Evolutionary conservation across 441 rosid species (phyloP).

Genomic region (Arabidopsis lyrata): DNA sequence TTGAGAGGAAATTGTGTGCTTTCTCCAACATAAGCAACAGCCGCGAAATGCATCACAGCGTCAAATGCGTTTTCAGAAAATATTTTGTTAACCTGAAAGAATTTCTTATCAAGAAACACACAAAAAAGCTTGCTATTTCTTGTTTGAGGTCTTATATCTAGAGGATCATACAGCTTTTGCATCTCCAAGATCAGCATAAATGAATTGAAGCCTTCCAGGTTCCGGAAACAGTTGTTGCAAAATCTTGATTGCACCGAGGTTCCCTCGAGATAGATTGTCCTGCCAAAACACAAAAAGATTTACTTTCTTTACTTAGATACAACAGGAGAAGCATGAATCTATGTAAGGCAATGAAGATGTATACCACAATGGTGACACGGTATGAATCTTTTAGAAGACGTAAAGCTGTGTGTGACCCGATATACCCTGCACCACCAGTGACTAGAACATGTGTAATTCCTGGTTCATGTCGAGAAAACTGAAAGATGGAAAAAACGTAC

Average conservation of each 20-base stretch:
- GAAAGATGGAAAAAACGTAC: conserved; percentile 18
- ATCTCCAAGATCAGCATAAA: conserved; percentile 89
- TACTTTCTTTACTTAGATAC: neutral
- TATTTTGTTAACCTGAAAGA: conserved; percentile 57
- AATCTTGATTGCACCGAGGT: conserved; percentile 82
- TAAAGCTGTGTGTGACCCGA: conserved; percentile 92
- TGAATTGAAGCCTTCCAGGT: conserved; percentile 91
- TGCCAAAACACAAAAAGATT: conserved; percentile 45
- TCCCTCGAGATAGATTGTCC: conserved; percentile 98
- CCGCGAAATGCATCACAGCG: conserved; percentile 74
- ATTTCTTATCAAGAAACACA: conserved; percentile 37
- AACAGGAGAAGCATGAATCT: neutral
- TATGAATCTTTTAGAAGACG: conserved; percentile 80
- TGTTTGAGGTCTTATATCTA: neutral
- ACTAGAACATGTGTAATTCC: conserved; percentile 91
- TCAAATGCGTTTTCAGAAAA: conserved; percentile 65
- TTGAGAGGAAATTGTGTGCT: conserved; percentile 70
- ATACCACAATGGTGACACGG: conserved; percentile 93
- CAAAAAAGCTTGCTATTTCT: conserved; percentile 4
- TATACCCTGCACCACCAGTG: conserved; percentile 98
- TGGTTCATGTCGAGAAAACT: conserved; percentile 72
- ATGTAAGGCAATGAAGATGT: conserved; percentile 6
- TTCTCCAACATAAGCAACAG: conserved; percentile 73
- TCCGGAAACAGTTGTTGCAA: conserved; percentile 85
- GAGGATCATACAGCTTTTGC: conserved; percentile 62